These are phyloP conservation scores for Albifimbria verrucaria DNA, from an alignment of 2,329 filamentous ascomycete species.

Conservation along the genomic window DNA sequence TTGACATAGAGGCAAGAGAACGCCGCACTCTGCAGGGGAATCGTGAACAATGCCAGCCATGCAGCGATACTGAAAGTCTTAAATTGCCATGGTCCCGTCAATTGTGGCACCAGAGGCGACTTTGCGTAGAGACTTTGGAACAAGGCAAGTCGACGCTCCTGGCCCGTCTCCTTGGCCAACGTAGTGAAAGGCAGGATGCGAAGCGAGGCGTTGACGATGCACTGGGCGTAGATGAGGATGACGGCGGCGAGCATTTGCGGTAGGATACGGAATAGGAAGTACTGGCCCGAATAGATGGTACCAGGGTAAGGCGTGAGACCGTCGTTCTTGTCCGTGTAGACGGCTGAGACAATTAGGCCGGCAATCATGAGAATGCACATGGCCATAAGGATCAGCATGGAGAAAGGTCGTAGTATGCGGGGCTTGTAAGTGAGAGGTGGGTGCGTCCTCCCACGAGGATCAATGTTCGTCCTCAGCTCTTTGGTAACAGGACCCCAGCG, in stretches of 20 bases:
- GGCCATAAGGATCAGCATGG: conserved; percentile 57
- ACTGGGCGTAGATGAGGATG: conserved; percentile 74
- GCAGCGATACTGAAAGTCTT: conserved; percentile 64
- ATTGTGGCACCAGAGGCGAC: conserved; percentile 60
- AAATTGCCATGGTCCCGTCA: conserved; percentile 62
- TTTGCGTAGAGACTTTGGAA: conserved; percentile 68
- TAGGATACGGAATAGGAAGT: conserved; percentile 83
- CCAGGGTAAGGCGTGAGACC: conserved; percentile 67
- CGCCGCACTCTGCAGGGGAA: conserved; percentile 75
- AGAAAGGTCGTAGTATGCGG: conserved; percentile 63
- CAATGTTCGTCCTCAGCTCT: conserved; percentile 29
- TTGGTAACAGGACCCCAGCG: conserved; percentile 33
- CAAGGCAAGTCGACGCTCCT: conserved; percentile 60
- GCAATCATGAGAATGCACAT: conserved; percentile 68
- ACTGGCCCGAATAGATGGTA: conserved; percentile 66
- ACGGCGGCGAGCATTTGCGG: conserved; percentile 72
- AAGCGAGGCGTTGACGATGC: conserved; percentile 69
- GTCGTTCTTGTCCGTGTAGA: conserved; percentile 59
- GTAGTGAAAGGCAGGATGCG: conserved; percentile 74
- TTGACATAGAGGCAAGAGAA: conserved; percentile 63
- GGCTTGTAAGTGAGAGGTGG: conserved; percentile 68
- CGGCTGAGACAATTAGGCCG: conserved; percentile 68
- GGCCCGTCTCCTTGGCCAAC: conserved; percentile 64
- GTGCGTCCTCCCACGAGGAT: conserved; percentile 33
- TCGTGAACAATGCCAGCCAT: conserved; percentile 75